Conservation (phyloP, 2,329 filamentous ascomycete genomes). For the Fusarium anguioides region DNA sequence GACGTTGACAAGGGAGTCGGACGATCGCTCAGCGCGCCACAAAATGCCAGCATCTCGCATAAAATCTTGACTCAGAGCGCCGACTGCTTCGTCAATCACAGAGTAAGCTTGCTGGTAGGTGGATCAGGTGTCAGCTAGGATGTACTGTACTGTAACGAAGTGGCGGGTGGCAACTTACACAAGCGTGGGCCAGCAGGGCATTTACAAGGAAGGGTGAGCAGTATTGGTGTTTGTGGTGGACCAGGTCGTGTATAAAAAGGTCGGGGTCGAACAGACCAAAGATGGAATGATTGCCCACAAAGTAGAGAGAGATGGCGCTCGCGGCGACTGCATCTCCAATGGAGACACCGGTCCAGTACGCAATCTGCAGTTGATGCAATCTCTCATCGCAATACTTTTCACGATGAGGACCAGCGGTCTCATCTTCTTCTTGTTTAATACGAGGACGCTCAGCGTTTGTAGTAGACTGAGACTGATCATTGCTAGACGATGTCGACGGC, state of each 20-base stretch:
- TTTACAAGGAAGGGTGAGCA: constrained; percentile 51
- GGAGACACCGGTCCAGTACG: constrained; percentile 49
- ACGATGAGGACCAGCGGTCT: background rate
- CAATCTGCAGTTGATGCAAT: constrained; percentile 31
- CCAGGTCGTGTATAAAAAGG: constrained; percentile 49
- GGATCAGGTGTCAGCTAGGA: background rate
- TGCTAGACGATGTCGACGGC: constrained; percentile 13
- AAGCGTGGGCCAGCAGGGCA: constrained; percentile 49
- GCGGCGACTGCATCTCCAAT: constrained; percentile 48
- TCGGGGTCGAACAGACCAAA: constrained; percentile 51
- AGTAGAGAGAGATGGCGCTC: constrained; percentile 48
- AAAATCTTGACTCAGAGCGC: constrained; percentile 16
- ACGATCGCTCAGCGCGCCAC: constrained; percentile 30
- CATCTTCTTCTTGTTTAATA: background rate
- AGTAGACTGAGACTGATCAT: constrained; percentile 1
- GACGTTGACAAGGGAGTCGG: constrained; percentile 25
- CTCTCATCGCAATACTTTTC: constrained; percentile 12
- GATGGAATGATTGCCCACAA: constrained; percentile 50
- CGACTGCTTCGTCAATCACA: constrained; percentile 4
- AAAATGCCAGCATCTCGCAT: constrained; percentile 15
- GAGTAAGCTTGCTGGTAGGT: constrained; percentile 22
- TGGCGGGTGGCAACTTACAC: constrained; percentile 41
- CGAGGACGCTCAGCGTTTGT: background rate
- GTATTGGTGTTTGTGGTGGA: constrained; percentile 37
- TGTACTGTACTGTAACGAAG: background rate